Evolutionary conservation across 108 stramenopile species (phyloP).

Genomic region (Tribonema minus): DNA sequence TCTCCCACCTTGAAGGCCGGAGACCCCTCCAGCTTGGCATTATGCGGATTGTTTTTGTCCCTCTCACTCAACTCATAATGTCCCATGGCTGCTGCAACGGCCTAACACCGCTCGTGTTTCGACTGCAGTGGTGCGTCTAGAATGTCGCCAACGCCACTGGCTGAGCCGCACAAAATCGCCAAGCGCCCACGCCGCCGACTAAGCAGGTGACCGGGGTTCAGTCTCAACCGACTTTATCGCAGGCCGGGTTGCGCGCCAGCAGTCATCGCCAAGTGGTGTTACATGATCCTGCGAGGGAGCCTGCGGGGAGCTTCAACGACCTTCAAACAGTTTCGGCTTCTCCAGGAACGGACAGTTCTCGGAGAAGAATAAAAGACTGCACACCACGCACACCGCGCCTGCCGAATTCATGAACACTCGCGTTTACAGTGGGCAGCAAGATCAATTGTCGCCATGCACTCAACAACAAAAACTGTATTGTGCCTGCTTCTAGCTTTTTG

Average conservation of each 20-base stretch:
- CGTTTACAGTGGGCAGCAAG: background rate
- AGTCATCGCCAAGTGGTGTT: no score
- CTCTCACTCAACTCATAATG: conserved; percentile 23
- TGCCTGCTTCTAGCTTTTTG: no score
- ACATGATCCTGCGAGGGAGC: no score
- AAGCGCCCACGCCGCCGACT: background rate
- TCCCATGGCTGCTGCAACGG: background rate
- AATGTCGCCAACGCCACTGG: background rate
- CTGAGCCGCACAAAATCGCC: background rate
- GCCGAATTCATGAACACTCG: no score
- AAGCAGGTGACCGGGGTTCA: background rate
- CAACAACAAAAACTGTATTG: background rate
- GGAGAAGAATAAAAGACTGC: no score
- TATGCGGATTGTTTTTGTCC: conserved; percentile 44
- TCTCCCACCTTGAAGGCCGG: conserved; percentile 38
- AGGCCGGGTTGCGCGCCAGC: no score
- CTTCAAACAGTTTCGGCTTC: no score
- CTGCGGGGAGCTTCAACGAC: no score
- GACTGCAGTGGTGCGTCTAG: background rate
- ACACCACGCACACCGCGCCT: no score
- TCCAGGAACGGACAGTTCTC: no score
- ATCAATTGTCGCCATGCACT: background rate
- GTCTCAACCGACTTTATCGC: no score
- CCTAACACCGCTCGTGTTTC: background rate
- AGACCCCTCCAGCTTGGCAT: conserved; percentile 28